Evolutionary conservation across 2,329 filamentous ascomycete species (phyloP).

Genomic region (Neonectria faginata): DNA sequence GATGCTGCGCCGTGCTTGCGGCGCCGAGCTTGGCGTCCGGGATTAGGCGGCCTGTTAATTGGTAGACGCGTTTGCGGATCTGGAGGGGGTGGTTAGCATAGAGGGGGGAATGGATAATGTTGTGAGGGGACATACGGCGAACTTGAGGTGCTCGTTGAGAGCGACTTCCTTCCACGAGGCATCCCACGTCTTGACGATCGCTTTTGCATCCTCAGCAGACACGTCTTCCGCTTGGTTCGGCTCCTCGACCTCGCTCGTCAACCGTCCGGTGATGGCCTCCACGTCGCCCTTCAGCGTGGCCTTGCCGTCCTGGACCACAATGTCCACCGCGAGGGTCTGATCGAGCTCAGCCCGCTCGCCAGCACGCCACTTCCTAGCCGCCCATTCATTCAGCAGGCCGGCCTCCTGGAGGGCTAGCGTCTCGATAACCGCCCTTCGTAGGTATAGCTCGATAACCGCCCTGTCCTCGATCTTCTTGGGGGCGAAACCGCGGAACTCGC

Average conservation of each 20-base stretch:
- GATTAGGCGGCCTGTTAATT: constrained; percentile 82
- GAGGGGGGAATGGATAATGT: neutral
- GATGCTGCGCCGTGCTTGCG: constrained; percentile 63
- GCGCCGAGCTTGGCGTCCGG: constrained; percentile 75
- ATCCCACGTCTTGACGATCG: constrained; percentile 61
- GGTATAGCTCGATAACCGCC: constrained; percentile 59
- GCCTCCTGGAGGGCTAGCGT: constrained; percentile 57
- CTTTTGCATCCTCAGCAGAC: constrained; percentile 55
- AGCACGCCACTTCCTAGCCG: constrained; percentile 50
- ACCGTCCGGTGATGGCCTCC: constrained; percentile 47
- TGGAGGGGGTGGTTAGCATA: constrained; percentile 53
- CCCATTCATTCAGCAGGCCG: constrained; percentile 48
- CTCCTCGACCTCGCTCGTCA: constrained; percentile 48
- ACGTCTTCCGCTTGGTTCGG: constrained; percentile 41
- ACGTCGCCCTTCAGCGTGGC: constrained; percentile 55
- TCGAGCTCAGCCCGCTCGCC: constrained; percentile 50
- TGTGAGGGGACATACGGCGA: constrained; percentile 70
- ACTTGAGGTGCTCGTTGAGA: constrained; percentile 75
- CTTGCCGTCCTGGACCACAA: constrained; percentile 56
- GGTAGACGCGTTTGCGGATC: constrained; percentile 84
- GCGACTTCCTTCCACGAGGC: constrained; percentile 68
- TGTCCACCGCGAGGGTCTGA: constrained; percentile 50
- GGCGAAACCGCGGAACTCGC: constrained; percentile 59
- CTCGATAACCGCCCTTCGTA: constrained; percentile 66
- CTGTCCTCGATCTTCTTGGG: constrained; percentile 56